Evolutionary conservation across 2,329 filamentous ascomycete species (phyloP).

Genomic region (Xylariaceae sp.): DNA sequence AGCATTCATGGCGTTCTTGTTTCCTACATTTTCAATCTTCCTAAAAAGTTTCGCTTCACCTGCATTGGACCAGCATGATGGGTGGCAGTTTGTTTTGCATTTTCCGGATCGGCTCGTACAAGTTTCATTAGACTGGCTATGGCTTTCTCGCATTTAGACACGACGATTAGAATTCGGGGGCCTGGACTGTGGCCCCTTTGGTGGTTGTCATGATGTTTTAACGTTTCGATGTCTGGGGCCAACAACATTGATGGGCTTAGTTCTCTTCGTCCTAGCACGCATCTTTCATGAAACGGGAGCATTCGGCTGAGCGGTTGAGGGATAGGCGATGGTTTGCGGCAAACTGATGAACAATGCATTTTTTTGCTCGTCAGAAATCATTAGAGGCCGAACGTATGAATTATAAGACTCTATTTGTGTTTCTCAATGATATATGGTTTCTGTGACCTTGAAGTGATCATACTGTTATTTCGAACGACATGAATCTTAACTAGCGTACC

Average conservation of each 20-base stretch:
- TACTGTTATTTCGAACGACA: too few relatives aligned
- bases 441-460: neutral
- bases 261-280: conserved; percentile 33
- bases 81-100: conserved; percentile 45
- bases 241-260: conserved; percentile 27
- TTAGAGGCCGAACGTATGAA: conserved; percentile 34
- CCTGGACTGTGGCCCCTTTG: conserved; percentile 31
- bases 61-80: conserved; percentile 43
- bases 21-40: conserved; percentile 37
- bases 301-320: conserved; percentile 32
- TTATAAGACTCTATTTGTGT: conserved; percentile 19
- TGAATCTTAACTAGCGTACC: too few relatives aligned
- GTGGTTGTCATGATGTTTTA: conserved; percentile 39
- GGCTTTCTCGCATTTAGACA: conserved; percentile 44
- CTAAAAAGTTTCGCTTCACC: conserved; percentile 40
- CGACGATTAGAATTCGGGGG: conserved; percentile 41
- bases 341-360: conserved; percentile 32
- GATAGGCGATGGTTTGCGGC: conserved; percentile 28
- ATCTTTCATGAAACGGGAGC: conserved; percentile 38
- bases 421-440: neutral
- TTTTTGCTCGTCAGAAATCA: conserved; percentile 26
- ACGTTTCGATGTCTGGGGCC: conserved; percentile 35
- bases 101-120: conserved; percentile 41
- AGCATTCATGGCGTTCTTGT: conserved; percentile 41
- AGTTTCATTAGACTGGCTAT: conserved; percentile 43